A percentile compares a stretch with the other conserved stretches of the same genome.
These are phyloP conservation scores for Citrullus colocynthis DNA, from an alignment of 306 rosid genomes.

Conservation along the genomic window DNA sequence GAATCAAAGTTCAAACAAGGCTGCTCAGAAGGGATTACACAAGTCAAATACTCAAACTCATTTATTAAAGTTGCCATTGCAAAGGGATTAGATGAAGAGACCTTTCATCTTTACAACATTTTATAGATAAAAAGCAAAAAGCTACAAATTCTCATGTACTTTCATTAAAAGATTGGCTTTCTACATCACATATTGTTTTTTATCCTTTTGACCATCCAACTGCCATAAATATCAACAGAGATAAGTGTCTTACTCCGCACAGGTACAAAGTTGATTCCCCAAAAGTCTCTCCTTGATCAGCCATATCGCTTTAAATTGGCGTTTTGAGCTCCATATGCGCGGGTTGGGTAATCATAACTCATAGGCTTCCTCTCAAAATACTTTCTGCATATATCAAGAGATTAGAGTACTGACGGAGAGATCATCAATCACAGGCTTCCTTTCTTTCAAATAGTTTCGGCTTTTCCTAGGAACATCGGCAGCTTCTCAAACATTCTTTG, in stretches of 20 bases:
- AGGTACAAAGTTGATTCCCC: neutral
- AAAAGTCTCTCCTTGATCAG: neutral
- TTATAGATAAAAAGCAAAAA: neutral
- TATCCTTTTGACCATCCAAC: neutral
- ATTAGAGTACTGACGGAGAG: neutral
- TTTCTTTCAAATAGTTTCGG: neutral
- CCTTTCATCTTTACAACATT: neutral
- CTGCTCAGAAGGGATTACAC: neutral
- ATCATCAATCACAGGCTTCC: neutral
- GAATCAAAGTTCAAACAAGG: neutral
- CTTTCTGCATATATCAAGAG: neutral
- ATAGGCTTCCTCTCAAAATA: neutral
- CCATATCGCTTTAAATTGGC: neutral
- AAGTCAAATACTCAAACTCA: neutral
- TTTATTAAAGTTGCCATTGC: neutral
- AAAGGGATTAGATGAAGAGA: neutral
- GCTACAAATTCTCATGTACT: neutral
- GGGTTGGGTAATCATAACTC: neutral
- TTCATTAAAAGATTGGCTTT: neutral
- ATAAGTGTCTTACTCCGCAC: neutral
- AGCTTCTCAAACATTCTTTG: neutral
- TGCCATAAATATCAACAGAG: neutral
- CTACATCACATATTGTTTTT: neutral
- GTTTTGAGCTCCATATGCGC: neutral
- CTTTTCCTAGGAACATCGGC: neutral